phyloP scores from a whole-genome alignment of 768 basidiomycete species.

The Ramaria rubella region DNA sequence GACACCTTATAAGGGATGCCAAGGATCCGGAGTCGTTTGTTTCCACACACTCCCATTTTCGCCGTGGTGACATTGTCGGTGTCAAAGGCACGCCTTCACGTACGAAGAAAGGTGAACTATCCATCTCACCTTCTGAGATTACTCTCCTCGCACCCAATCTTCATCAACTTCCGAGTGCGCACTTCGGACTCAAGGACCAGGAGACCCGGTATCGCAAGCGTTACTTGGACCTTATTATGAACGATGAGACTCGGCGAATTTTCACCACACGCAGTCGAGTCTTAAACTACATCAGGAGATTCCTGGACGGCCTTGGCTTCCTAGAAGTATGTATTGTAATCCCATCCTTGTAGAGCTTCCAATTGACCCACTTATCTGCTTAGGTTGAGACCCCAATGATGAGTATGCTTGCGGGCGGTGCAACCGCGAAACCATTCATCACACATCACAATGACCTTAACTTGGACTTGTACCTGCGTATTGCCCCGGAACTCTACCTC shows the following conservation, averaged over 20 bases:
- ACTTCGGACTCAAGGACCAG: conserved; percentile 94
- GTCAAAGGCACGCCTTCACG: conserved; percentile 84
- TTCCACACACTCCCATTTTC: conserved; percentile 76
- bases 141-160: conserved; percentile 91
- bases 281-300: conserved; percentile 89
- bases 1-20: conserved; percentile 46
- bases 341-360: not conserved
- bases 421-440: conserved; percentile 97
- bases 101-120: conserved; percentile 93
- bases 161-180: conserved; percentile 88
- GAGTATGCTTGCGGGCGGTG: conserved; percentile 92
- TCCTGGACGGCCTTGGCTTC: conserved; percentile 86
- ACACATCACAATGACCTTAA: conserved; percentile 98
- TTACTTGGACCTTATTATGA: conserved; percentile 96
- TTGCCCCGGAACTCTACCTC: conserved; percentile 96
- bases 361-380: not conserved
- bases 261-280: conserved; percentile 87
- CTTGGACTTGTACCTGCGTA: conserved; percentile 92
- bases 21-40: conserved; percentile 58
- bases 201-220: conserved; percentile 98
- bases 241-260: conserved; percentile 79
- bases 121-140: conserved; percentile 75
- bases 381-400: conserved; percentile 96
- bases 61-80: conserved; percentile 94
- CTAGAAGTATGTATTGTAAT: conserved; percentile 49